These are phyloP conservation scores for Tinospora cordifolia DNA, from an alignment of 164 flowering plant genomes.

Conservation along the genomic window DNA sequence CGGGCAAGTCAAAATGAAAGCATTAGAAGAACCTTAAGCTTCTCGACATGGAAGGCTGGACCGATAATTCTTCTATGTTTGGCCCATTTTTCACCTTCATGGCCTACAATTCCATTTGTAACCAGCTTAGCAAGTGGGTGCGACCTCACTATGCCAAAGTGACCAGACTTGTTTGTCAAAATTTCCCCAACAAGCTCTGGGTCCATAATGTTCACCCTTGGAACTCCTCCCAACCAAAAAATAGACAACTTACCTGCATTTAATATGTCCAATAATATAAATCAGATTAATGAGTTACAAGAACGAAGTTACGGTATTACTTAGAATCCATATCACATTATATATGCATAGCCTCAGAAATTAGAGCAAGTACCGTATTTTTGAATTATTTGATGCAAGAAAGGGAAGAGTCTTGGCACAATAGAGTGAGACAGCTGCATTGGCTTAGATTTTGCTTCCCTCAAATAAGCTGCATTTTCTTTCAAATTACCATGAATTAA, in stretches of 20 bases:
- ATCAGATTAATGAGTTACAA: background rate
- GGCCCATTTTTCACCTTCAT: slow-evolving; percentile 25
- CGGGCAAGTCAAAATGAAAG: background rate
- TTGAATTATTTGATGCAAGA: slow-evolving; percentile 12
- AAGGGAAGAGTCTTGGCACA: slow-evolving; percentile 25
- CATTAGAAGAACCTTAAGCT: slow-evolving; percentile 22
- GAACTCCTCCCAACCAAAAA: slow-evolving; percentile 11
- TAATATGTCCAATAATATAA: background rate
- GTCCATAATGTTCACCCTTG: slow-evolving; percentile 9
- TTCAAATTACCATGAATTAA: slow-evolving; percentile 24
- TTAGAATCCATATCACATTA: no score
- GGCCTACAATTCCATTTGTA: slow-evolving; percentile 8
- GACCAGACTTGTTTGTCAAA: slow-evolving; percentile 9
- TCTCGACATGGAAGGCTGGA: slow-evolving; percentile 26
- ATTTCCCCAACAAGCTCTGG: slow-evolving; percentile 11
- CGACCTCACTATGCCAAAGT: background rate
- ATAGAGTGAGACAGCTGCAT: slow-evolving; percentile 24
- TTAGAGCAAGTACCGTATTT: slow-evolving; percentile 21
- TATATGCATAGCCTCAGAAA: no score
- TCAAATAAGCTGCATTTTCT: slow-evolving; percentile 10
- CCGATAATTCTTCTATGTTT: slow-evolving; percentile 23
- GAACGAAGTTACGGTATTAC: background rate
- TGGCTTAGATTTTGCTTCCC: slow-evolving; percentile 25
- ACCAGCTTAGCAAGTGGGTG: slow-evolving; percentile 10
- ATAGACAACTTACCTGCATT: slow-evolving; percentile 14